A percentile compares a stretch with the other conserved stretches of the same genome.
These are phyloP conservation scores for Monosporascus sp. DNA, from an alignment of 2,329 filamentous ascomycete genomes.

Conservation along the genomic window DNA sequence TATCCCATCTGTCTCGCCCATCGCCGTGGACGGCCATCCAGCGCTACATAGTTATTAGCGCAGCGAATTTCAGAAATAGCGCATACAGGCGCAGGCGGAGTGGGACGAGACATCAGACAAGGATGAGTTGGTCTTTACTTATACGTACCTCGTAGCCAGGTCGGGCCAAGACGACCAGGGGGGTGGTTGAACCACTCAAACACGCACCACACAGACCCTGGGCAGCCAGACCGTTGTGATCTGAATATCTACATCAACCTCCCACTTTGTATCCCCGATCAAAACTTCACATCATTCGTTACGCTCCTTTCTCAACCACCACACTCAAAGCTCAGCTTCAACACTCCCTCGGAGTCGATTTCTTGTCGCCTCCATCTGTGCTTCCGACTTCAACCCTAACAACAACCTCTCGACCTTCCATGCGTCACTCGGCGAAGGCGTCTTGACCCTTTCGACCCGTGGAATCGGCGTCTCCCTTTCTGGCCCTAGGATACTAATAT, in stretches of 20 bases:
- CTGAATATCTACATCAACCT: constrained; percentile 28
- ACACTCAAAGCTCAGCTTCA: constrained; percentile 8
- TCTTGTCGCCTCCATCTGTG: constrained; percentile 2
- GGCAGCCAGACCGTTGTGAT: constrained; percentile 15
- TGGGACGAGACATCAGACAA: constrained; percentile 26
- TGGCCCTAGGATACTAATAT: constrained; percentile 17
- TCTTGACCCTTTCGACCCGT: constrained; percentile 38
- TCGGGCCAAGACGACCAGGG: constrained; percentile 21
- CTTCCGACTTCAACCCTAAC: constrained; percentile 5
- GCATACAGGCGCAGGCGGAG: constrained; percentile 25
- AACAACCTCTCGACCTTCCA: constrained; percentile 10
- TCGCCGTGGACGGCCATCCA: neutral
- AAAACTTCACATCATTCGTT: constrained; percentile 17
- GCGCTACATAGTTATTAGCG: neutral
- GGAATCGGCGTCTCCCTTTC: constrained; percentile 41
- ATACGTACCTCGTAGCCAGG: constrained; percentile 14
- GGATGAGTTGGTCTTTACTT: constrained; percentile 25
- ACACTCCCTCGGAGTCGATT: constrained; percentile 6
- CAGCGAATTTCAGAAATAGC: constrained; percentile 10
- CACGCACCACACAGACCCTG: constrained; percentile 24
- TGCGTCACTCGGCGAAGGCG: constrained; percentile 16
- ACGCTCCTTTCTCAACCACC: constrained; percentile 13
- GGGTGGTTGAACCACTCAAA: constrained; percentile 28
- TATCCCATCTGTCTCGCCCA: neutral
- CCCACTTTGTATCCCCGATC: constrained; percentile 22